Evolutionary conservation across 805 yeast genomes (phyloP).

Genomic region (Metschnikowia peoriensis): DNA sequence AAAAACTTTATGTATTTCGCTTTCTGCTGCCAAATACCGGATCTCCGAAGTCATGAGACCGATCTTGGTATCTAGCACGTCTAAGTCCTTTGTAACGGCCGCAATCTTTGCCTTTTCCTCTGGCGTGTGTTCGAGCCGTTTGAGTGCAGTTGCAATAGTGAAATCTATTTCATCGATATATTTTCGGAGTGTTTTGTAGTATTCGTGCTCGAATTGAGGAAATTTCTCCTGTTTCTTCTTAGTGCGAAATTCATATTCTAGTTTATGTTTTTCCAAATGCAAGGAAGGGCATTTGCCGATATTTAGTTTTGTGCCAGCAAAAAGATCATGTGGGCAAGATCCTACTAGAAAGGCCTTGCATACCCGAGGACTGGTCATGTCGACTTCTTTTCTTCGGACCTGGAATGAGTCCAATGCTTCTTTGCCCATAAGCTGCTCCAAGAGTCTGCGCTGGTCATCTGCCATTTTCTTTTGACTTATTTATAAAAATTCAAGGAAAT

Average conservation of each 20-base stretch:
- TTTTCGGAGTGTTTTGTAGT: constrained; percentile 47
- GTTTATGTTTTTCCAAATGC: constrained; percentile 71
- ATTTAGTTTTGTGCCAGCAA: constrained; percentile 78
- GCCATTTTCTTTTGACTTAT: constrained; percentile 35
- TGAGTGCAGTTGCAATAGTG: constrained; percentile 59
- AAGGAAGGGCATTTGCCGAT: constrained; percentile 75
- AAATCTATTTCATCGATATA: constrained; percentile 67
- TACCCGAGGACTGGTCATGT: constrained; percentile 47
- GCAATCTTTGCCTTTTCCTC: constrained; percentile 66
- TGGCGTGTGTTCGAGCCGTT: constrained; percentile 66
- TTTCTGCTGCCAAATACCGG: constrained; percentile 46
- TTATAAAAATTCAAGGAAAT: background rate
- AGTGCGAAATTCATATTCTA: constrained; percentile 60
- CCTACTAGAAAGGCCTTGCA: constrained; percentile 86
- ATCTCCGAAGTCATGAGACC: constrained; percentile 69
- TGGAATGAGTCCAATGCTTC: constrained; percentile 43
- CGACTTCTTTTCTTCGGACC: constrained; percentile 37
- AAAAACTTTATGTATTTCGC: constrained; percentile 49
- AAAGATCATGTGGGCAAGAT: constrained; percentile 80
- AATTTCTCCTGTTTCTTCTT: constrained; percentile 42
- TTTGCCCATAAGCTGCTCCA: constrained; percentile 81
- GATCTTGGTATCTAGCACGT: constrained; percentile 58
- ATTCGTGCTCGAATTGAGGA: constrained; percentile 51
- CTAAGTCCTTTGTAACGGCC: constrained; percentile 54
- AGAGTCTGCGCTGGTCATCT: constrained; percentile 69